phyloP scores from a whole-genome alignment of 78 protist genomes.

The Salpingoeca rosetta region DNA sequence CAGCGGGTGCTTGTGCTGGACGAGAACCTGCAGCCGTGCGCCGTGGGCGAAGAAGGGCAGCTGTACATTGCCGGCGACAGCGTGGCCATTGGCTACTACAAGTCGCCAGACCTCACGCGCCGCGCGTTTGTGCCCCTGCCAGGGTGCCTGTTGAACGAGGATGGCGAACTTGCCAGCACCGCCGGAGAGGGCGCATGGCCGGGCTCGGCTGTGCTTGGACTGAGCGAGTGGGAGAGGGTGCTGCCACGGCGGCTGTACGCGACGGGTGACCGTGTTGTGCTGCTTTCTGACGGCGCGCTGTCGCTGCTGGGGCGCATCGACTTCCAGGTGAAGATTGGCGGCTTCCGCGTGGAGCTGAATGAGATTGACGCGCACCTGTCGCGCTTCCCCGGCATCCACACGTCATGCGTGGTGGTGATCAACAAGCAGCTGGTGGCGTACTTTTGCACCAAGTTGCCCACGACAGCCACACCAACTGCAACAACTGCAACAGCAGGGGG shows the following conservation, averaged over 20 bases:
- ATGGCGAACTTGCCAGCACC: not conserved
- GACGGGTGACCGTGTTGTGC: not conserved
- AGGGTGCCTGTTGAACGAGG: not conserved
- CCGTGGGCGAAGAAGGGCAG: slow-evolving; percentile 49
- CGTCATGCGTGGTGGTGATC: too few relatives aligned
- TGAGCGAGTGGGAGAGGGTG: slow-evolving; percentile 23
- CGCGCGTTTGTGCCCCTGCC: slow-evolving; percentile 24
- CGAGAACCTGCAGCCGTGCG: slow-evolving; percentile 3
- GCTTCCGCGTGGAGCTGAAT: slow-evolving; percentile 36
- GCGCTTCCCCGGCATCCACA: not conserved
- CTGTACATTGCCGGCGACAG: slow-evolving; percentile 30
- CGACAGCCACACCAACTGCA: too few relatives aligned
- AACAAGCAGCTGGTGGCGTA: not conserved
- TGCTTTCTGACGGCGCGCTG: not conserved
- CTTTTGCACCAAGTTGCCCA: not conserved
- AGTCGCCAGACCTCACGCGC: slow-evolving; percentile 14
- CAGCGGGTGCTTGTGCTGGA: slow-evolving; percentile 12
- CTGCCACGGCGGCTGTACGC: slow-evolving; percentile 15
- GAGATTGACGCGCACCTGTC: slow-evolving; percentile 19
- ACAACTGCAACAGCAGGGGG: too few relatives aligned
- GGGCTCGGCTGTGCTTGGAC: slow-evolving; percentile 22
- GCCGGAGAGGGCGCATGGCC: slow-evolving; percentile 30
- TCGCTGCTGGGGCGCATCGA: slow-evolving; percentile 15
- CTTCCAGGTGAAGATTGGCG: slow-evolving; percentile 33
- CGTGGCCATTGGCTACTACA: slow-evolving; percentile 39